Evolutionary conservation across 495 filamentous ascomycete genomes (phyloP).

Genomic region (Aspergillus indologenus): DNA sequence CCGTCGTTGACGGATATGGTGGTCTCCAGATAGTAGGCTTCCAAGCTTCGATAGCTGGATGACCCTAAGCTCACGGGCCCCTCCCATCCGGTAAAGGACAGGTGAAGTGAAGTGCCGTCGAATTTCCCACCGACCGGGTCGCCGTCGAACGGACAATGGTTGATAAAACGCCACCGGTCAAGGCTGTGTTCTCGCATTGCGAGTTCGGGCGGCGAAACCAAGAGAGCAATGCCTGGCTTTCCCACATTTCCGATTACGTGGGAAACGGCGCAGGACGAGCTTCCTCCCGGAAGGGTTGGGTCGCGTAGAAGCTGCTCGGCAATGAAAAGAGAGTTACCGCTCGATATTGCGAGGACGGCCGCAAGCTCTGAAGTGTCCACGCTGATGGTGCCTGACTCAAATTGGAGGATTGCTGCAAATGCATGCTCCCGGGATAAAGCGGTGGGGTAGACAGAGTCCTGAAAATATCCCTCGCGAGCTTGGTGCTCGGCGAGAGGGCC

Average conservation of each 20-base stretch:
- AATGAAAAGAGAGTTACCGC: conserved; percentile 13
- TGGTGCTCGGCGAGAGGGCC: background rate
- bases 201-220: conserved; percentile 6
- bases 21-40: conserved; percentile 10
- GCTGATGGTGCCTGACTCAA: conserved; percentile 5
- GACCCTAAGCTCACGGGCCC: conserved; percentile 4
- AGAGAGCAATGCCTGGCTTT: conserved; percentile 12
- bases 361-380: background rate
- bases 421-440: conserved; percentile 5
- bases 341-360: conserved; percentile 5
- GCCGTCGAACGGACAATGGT: conserved; percentile 13
- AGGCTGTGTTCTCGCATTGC: conserved; percentile 1
- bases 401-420: conserved; percentile 8
- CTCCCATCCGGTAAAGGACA: conserved; percentile 13
- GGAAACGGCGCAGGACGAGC: background rate
- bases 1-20: conserved; percentile 7
- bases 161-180: conserved; percentile 8
- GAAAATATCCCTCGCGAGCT: background rate
- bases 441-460: background rate
- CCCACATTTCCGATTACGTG: conserved; percentile 10
- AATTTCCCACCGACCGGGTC: background rate
- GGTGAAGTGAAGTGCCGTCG: conserved; percentile 10
- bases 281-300: background rate
- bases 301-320: conserved; percentile 6
- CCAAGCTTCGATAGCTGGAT: conserved; percentile 1